These are phyloP conservation scores for Scheffersomyces lignicola DNA, from an alignment of 1,139 yeast species.

Conservation along the genomic window DNA sequence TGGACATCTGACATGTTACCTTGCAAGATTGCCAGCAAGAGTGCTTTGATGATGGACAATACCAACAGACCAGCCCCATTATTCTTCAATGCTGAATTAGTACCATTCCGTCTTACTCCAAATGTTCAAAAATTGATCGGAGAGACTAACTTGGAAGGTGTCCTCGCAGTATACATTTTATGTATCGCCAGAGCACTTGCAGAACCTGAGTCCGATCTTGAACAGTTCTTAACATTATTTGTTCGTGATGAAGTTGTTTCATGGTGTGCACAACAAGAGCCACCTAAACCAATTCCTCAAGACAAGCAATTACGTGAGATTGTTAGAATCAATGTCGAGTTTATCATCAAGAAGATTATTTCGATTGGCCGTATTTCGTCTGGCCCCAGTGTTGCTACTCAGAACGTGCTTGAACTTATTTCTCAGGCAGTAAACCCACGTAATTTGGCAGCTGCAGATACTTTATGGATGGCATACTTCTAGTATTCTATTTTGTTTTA, in stretches of 20 bases:
- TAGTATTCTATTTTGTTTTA: slow-evolving; percentile 20
- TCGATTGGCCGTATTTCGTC: slow-evolving; percentile 80
- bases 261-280: slow-evolving; percentile 88
- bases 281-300: slow-evolving; percentile 59
- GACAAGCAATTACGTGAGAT: slow-evolving; percentile 85
- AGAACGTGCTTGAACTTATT: slow-evolving; percentile 84
- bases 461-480: slow-evolving; percentile 94
- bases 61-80: slow-evolving; percentile 75
- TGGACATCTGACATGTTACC: slow-evolving; percentile 98
- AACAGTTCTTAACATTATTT: slow-evolving; percentile 84
- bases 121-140: slow-evolving; percentile 93
- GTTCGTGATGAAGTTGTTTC: slow-evolving; percentile 93
- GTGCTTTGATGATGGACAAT: slow-evolving; percentile 57
- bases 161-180: slow-evolving; percentile 81
- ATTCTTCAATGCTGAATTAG: slow-evolving; percentile 91
- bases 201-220: slow-evolving; percentile 88
- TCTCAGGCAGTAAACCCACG: slow-evolving; percentile 97
- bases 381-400: slow-evolving; percentile 82
- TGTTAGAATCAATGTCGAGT: slow-evolving; percentile 84
- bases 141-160: slow-evolving; percentile 87
- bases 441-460: slow-evolving; percentile 88
- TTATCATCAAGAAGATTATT: slow-evolving; percentile 66
- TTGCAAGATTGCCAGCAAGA: slow-evolving; percentile 67
- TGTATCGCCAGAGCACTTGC: slow-evolving; percentile 84
- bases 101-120: slow-evolving; percentile 95